A percentile compares a stretch with the other conserved stretches of the same genome.
These are phyloP conservation scores for Pseudogymnoascus sp. DNA, from an alignment of 2,329 filamentous ascomycete genomes.

Conservation along the genomic window DNA sequence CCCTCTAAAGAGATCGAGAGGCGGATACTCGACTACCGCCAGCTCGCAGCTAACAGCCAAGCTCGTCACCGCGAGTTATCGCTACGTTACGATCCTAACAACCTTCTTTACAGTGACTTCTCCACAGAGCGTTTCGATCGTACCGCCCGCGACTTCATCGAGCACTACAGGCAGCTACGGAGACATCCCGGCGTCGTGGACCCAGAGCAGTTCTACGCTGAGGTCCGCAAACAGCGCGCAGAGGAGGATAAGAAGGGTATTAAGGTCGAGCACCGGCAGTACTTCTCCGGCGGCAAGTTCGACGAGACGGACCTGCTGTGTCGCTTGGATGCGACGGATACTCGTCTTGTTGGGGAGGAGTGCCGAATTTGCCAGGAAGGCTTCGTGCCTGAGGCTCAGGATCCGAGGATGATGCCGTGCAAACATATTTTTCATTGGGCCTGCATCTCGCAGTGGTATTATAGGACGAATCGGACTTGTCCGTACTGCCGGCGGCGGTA, in stretches of 20 bases:
- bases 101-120: neutral
- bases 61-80: neutral
- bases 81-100: neutral
- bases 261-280: neutral
- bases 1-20: neutral
- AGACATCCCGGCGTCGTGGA: neutral
- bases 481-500: neutral
- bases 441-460: neutral
- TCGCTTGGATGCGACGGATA: neutral
- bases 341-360: neutral
- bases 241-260: neutral
- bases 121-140: neutral
- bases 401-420: neutral
- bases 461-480: neutral
- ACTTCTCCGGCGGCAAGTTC: neutral
- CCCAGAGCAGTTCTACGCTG: neutral
- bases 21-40: neutral
- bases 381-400: neutral
- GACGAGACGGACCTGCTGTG: neutral
- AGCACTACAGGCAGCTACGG: neutral
- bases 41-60: neutral
- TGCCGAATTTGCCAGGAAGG: neutral
- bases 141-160: neutral
- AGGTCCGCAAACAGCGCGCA: neutral
- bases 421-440: neutral